Evolutionary conservation across 2,329 filamentous ascomycete genomes (phyloP).

Genomic region (Fusarium sp.): DNA sequence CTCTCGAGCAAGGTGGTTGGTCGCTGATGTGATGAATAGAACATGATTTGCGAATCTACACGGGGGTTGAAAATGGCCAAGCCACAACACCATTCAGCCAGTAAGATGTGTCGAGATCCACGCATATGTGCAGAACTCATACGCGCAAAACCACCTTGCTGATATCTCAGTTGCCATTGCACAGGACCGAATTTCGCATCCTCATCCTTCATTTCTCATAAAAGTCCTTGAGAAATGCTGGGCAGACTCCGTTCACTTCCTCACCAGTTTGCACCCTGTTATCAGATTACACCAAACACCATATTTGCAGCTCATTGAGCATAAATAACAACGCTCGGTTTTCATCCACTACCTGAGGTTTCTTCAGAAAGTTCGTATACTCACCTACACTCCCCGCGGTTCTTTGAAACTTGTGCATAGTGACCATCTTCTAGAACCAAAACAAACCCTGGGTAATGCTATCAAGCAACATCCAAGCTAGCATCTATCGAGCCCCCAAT

Average conservation of each 20-base stretch:
- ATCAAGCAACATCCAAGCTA: background rate
- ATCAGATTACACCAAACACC: background rate
- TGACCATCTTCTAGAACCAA: background rate
- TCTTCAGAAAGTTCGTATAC: background rate
- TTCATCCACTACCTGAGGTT: background rate
- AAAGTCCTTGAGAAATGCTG: background rate
- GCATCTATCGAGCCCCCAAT: background rate
- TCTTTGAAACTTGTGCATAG: background rate
- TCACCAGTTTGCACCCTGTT: background rate
- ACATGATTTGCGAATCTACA: no score
- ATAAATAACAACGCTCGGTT: background rate
- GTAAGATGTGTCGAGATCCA: background rate
- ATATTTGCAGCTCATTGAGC: background rate
- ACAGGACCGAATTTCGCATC: no score
- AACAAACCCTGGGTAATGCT: background rate
- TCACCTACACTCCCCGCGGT: rapidly evolving
- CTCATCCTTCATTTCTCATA: background rate
- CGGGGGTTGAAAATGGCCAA: background rate
- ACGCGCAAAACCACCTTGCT: background rate
- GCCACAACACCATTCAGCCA: background rate
- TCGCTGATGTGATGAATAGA: no score
- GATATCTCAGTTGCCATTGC: background rate
- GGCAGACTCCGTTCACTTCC: rapidly evolving
- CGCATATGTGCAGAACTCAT: background rate
- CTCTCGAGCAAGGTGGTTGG: no score